phyloP scores from a whole-genome alignment of 1,139 yeast species.

The Saccharomyces pastorianus region DNA sequence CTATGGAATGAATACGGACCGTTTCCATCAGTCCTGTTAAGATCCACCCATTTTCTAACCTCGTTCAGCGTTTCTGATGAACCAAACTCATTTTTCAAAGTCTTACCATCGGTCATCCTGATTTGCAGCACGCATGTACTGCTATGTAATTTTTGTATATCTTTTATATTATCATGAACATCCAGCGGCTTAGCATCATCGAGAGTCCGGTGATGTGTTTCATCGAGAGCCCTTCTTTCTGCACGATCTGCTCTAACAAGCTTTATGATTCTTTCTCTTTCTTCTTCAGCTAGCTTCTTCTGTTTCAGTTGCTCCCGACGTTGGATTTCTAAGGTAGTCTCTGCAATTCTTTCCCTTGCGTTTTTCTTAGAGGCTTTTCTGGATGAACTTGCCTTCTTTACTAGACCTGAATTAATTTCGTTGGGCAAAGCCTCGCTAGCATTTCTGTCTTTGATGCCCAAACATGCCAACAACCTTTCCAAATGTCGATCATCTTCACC shows the following conservation, averaged over 20 bases:
- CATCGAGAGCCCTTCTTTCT: slow-evolving; percentile 15
- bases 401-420: background rate
- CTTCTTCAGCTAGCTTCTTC: slow-evolving; percentile 37
- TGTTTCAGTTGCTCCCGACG: slow-evolving; percentile 37
- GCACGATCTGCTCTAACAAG: slow-evolving; percentile 29
- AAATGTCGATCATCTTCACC: slow-evolving; percentile 20
- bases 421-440: background rate
- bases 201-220: slow-evolving; percentile 3
- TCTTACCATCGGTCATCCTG: slow-evolving; percentile 22
- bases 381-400: slow-evolving; percentile 1
- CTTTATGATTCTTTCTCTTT: slow-evolving; percentile 44
- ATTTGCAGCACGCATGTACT: slow-evolving; percentile 20
- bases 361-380: slow-evolving; percentile 10
- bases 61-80: slow-evolving; percentile 26
- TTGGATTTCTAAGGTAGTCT: slow-evolving; percentile 34
- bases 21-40: slow-evolving; percentile 40
- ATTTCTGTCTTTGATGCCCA: background rate
- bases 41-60: slow-evolving; percentile 57
- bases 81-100: slow-evolving; percentile 19
- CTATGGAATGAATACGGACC: slow-evolving; percentile 41
- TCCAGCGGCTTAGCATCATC: slow-evolving; percentile 5
- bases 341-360: slow-evolving; percentile 36
- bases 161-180: slow-evolving; percentile 16
- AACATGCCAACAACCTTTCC: slow-evolving; percentile 1
- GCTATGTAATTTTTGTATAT: slow-evolving; percentile 3